Conservation (phyloP, 768 basidiomycete species). For the Tephrocybe sp. region DNA sequence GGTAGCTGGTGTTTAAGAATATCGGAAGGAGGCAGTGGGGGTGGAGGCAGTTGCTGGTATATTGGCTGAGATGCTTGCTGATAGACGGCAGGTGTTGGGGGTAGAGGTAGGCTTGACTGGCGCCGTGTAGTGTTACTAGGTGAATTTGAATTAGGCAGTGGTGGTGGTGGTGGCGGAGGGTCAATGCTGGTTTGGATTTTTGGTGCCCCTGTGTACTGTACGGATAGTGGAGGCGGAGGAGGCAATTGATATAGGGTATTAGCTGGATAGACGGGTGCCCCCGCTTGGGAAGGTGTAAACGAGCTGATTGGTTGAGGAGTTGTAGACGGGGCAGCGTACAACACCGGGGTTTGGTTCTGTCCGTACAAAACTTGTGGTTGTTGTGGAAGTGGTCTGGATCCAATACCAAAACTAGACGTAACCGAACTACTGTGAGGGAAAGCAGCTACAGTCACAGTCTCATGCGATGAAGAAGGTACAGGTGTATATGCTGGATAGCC, state of each 20-base stretch:
- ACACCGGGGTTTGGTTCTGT: conserved; percentile 26
- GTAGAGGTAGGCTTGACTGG: conserved; percentile 50
- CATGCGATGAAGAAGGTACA: conserved; percentile 33
- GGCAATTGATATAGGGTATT: conserved; percentile 27
- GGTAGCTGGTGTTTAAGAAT: conserved; percentile 25
- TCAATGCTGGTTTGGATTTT: conserved; percentile 17
- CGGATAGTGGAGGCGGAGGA: conserved; percentile 33
- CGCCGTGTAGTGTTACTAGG: conserved; percentile 29
- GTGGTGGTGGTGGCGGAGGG: conserved; percentile 28
- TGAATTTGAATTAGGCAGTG: conserved; percentile 29
- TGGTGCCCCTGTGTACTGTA: conserved; percentile 18
- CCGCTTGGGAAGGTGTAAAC: conserved; percentile 26
- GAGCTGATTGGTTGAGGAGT: conserved; percentile 21
- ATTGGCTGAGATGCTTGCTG: conserved; percentile 27
- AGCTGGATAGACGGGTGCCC: conserved; percentile 21
- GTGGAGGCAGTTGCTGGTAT: conserved; percentile 32
- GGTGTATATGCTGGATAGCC: conserved; percentile 28
- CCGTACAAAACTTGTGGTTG: conserved; percentile 40
- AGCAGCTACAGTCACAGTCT: conserved; percentile 25
- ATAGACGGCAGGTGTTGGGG: conserved; percentile 34
- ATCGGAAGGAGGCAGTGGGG: conserved; percentile 32
- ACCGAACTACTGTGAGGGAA: conserved; percentile 28
- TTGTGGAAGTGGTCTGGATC: conserved; percentile 42
- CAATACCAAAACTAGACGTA: conserved; percentile 27
- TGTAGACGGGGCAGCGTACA: conserved; percentile 28